Base-by-base conservation (phyloP, 192 early-diverging fungal species). In the Rhizophagus clarus region DNA sequence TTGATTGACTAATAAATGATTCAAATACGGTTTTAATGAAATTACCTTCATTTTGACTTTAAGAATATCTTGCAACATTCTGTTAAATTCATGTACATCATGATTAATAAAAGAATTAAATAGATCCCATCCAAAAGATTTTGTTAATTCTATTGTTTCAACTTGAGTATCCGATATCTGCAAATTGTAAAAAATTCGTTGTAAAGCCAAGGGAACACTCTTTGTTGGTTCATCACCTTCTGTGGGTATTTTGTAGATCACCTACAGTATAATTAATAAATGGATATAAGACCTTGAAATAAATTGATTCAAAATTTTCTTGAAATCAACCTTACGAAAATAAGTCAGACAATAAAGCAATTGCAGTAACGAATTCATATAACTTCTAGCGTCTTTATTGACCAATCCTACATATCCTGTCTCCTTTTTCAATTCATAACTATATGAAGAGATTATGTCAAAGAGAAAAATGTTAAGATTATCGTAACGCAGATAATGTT, bases 341-440 rank as follows among this genome's bases (percentile, higher is more conserved):
- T 94, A 93, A 82, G 92, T 97, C 20, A 96, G 97, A 81, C 95
- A 98, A 80, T 94, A 98, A 37, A 98, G 88, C 24, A 95, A 97
- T 82, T 99, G 98, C 56, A 99, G 88, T 24, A 98, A 88, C 71
- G 98, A 98, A 88, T 98, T 99, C 96, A 99, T 97, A 83, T 99
- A 99, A 86, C 98, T 97, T 0, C 97, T 99, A 1, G 97, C 96
- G 22, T 97, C 98, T 84, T 98, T 97, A 83, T 99, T 99, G 80
- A 94, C 94, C 74, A 99, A 85, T 1, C 97, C 98, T 29, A 98
- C 95, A 84, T 88, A 96, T 20, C 98, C 98, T 42, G 96, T 97
- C 82, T 91, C 88, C 74, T 90, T 89, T 83, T 95, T 95, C 31
- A 97, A 98, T 81, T 96, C 94, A 86, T 95, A 97, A 81, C 92